Percentiles rank a stretch among this genome's conserved stretches.
Conservation (phyloP, 495 filamentous ascomycete genomes). For the Trichoderma reesei region DNA sequence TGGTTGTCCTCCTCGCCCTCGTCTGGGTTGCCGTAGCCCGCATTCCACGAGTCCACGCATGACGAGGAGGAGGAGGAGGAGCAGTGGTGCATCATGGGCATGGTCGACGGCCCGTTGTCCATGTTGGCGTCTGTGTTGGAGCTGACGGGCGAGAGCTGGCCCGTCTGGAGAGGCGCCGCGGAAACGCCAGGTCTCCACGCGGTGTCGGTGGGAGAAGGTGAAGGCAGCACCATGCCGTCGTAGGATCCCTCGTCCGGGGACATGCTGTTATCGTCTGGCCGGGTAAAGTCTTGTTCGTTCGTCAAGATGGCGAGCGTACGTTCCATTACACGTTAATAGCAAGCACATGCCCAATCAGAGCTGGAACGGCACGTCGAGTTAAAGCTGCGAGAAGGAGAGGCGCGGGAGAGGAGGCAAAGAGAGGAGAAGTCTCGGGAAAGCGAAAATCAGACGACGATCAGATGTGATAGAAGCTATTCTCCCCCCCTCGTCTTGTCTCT, state of each 20-base stretch:
- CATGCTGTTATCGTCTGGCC: slow-evolving; percentile 36
- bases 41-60: slow-evolving; percentile 25
- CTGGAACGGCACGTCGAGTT: background rate
- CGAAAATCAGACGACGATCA: background rate
- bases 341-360: slow-evolving; percentile 24
- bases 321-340: slow-evolving; percentile 37
- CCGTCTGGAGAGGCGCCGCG: slow-evolving; percentile 26
- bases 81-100: slow-evolving; percentile 24
- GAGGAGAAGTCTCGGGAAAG: background rate
- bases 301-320: slow-evolving; percentile 28
- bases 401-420: background rate
- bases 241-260: slow-evolving; percentile 32
- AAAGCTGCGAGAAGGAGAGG: too few relatives aligned
- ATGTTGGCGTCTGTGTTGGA: slow-evolving; percentile 33
- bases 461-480: background rate
- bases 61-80: slow-evolving; percentile 22
- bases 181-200: slow-evolving; percentile 10
- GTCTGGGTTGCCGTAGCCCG: slow-evolving; percentile 22
- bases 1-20: slow-evolving; percentile 20
- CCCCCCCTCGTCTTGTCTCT: too few relatives aligned
- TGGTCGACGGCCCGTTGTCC: slow-evolving; percentile 21
- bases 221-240: slow-evolving; percentile 12
- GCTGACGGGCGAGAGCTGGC: slow-evolving; percentile 42
- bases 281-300: slow-evolving; percentile 31
- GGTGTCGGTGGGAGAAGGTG: background rate